phyloP scores from a whole-genome alignment of 148 eudicot genomes.

The Rhododendron henanense region DNA sequence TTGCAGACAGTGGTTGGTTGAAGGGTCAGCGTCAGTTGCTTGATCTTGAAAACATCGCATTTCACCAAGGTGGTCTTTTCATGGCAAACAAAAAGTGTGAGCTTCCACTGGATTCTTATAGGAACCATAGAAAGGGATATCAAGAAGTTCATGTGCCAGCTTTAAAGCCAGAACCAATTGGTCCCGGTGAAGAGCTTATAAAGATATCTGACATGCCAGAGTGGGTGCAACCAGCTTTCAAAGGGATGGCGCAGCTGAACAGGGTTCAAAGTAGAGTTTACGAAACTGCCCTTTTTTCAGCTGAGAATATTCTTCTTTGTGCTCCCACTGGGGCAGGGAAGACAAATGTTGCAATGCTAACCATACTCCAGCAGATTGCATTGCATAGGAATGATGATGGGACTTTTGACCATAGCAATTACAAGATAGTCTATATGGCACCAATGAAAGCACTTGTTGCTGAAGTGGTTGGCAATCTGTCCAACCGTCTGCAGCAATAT shows the following conservation, averaged over 20 bases:
- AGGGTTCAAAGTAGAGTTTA: constrained; percentile 66
- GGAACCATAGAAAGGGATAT: constrained; percentile 47
- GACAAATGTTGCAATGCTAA: constrained; percentile 66
- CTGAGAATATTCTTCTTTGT: constrained; percentile 61
- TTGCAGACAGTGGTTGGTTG: constrained; percentile 45
- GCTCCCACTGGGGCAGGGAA: constrained; percentile 79
- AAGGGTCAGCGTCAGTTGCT: constrained; percentile 64
- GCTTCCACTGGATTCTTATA: constrained; percentile 50
- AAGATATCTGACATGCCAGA: constrained; percentile 63
- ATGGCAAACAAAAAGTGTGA: constrained; percentile 57
- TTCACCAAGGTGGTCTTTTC: constrained; percentile 55
- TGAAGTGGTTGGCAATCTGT: constrained; percentile 58
- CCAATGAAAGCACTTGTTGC: constrained; percentile 72
- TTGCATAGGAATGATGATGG: constrained; percentile 50
- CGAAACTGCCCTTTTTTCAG: constrained; percentile 51
- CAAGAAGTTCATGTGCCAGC: constrained; percentile 68
- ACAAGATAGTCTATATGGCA: constrained; percentile 64
- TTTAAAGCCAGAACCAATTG: constrained; percentile 45
- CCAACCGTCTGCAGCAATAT: constrained; percentile 50
- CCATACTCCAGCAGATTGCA: constrained; percentile 59
- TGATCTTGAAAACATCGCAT: constrained; percentile 51
- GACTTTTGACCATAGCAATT: constrained; percentile 31
- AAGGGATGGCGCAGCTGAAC: constrained; percentile 59
- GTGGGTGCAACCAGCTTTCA: constrained; percentile 65
- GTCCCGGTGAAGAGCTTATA: constrained; percentile 43